Conservation (phyloP, 1,284 basidiomycete genomes). For the Ustilago cynodontis region DNA sequence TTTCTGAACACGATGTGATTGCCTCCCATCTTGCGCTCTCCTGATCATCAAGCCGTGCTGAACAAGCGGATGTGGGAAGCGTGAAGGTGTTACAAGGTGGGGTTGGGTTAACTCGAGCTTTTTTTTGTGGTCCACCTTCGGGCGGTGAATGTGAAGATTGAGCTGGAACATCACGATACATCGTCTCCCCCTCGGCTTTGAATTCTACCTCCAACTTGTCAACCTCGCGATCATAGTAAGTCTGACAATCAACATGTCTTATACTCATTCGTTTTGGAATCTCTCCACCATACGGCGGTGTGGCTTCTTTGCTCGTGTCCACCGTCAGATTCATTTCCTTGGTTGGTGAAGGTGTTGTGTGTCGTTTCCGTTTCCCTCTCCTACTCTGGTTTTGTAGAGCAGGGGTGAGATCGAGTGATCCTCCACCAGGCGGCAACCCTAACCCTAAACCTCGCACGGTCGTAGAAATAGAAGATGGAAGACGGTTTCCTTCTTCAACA, state of each 20-base stretch:
- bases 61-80: too few relatives aligned
- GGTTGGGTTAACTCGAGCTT: too few relatives aligned
- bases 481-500: neutral
- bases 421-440: constrained; percentile 19
- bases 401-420: constrained; percentile 11
- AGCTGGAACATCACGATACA: constrained; percentile 4
- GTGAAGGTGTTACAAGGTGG: too few relatives aligned
- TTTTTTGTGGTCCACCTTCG: too few relatives aligned
- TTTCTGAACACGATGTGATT: too few relatives aligned
- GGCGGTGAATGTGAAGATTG: too few relatives aligned
- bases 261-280: constrained; percentile 15
- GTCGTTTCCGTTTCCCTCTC: constrained; percentile 18
- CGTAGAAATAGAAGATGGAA: neutral
- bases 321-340: neutral
- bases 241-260: constrained; percentile 31
- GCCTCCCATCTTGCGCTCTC: too few relatives aligned
- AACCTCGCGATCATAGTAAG: constrained; percentile 20
- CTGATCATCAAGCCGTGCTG: too few relatives aligned
- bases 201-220: constrained; percentile 9
- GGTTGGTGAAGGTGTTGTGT: neutral
- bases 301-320: neutral
- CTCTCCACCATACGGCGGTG: constrained; percentile 9
- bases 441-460: too few relatives aligned
- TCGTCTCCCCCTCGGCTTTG: neutral
- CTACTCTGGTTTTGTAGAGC: neutral